Percentiles rank a stretch among this genome's conserved stretches.
Evolutionary conservation across 345 rosid genomes (phyloP).

Genomic region (Sisymbrium irio): DNA sequence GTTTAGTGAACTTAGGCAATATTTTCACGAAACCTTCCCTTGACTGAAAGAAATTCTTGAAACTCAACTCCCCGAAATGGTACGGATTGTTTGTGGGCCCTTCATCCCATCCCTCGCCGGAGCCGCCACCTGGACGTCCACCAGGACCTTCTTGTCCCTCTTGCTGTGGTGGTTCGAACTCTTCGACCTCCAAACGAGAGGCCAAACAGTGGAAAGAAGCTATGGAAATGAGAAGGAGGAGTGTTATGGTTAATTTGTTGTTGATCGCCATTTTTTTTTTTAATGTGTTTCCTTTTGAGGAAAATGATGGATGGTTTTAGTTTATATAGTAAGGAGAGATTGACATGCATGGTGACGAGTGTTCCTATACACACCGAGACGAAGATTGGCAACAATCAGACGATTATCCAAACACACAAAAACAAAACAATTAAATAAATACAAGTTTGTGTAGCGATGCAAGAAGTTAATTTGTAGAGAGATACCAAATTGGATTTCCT

Average conservation of each 20-base stretch:
- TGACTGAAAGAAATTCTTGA: slow-evolving; percentile 11
- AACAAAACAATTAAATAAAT: neutral
- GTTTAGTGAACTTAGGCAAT: slow-evolving; percentile 40
- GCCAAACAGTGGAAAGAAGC: slow-evolving; percentile 22
- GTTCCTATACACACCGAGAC: slow-evolving; percentile 16
- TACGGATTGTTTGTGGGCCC: slow-evolving; percentile 32
- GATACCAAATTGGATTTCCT: neutral
- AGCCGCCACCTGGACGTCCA: neutral
- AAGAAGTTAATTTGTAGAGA: neutral
- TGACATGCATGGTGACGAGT: slow-evolving; percentile 45
- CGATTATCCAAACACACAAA: slow-evolving; percentile 14
- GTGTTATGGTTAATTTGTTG: neutral
- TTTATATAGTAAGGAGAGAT: slow-evolving; percentile 13
- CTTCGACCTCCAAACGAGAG: slow-evolving; percentile 22
- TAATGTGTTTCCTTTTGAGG: neutral
- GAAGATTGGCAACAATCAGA: neutral
- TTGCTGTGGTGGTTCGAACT: slow-evolving; percentile 36
- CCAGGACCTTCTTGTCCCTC: slow-evolving; percentile 9
- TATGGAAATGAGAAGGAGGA: slow-evolving; percentile 20
- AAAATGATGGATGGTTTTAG: neutral
- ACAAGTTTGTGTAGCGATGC: neutral
- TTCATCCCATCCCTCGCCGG: slow-evolving; percentile 17
- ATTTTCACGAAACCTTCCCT: slow-evolving; percentile 41
- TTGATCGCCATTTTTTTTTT: neutral
- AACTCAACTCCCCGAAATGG: slow-evolving; percentile 34